Evolutionary conservation across 2,329 filamentous ascomycete genomes (phyloP).

Genomic region (Knufia petricola): DNA sequence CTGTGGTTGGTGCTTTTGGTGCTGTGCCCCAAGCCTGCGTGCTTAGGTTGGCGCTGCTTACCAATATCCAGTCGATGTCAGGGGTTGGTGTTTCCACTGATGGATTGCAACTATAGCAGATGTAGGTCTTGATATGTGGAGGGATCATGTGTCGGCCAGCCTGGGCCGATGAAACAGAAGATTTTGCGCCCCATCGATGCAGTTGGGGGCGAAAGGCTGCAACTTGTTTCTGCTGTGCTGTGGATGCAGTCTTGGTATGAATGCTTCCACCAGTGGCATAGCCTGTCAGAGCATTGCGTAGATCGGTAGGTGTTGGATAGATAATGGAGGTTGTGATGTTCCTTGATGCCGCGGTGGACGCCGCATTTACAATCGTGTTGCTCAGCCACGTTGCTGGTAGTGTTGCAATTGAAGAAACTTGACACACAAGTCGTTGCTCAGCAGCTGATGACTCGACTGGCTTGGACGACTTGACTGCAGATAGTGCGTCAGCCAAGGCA

Average conservation of each 20-base stretch:
- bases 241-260: conserved; percentile 65
- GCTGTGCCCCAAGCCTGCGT: conserved; percentile 80
- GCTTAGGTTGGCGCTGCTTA: conserved; percentile 86
- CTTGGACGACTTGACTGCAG: conserved; percentile 33
- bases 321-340: conserved; percentile 44
- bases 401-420: conserved; percentile 67
- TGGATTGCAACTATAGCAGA: conserved; percentile 46
- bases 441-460: conserved; percentile 4
- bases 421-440: conserved; percentile 29
- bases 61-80: conserved; percentile 69
- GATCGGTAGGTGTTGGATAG: conserved; percentile 72
- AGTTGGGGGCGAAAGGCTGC: conserved; percentile 60
- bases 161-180: conserved; percentile 10
- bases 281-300: conserved; percentile 65
- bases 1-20: conserved; percentile 33
- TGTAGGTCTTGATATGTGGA: conserved; percentile 85
- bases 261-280: conserved; percentile 71
- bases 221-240: conserved; percentile 63
- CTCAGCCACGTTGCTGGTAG: conserved; percentile 65
- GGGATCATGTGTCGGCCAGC: conserved; percentile 60
- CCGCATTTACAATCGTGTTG: conserved; percentile 48
- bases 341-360: conserved; percentile 8
- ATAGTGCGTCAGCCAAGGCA: conserved; percentile 52
- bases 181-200: conserved; percentile 52
- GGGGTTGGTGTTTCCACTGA: conserved; percentile 15